Conservation (phyloP, 257 asterid species). For the Solanum pinnatisectum region DNA sequence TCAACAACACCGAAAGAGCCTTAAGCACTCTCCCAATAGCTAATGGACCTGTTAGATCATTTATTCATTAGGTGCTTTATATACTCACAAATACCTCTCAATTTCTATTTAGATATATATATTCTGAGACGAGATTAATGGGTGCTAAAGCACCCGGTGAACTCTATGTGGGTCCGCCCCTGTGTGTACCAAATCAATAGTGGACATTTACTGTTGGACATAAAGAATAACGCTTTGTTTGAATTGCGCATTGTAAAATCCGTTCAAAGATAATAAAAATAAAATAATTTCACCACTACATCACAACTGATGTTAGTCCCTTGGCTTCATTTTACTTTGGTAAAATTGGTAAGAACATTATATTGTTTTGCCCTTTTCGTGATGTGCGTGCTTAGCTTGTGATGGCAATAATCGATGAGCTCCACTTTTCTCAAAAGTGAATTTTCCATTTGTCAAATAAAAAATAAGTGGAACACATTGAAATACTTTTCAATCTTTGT, state of each 20-base stretch:
- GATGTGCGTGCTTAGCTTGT: not conserved
- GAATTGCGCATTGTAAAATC: accelerated
- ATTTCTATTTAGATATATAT: no score
- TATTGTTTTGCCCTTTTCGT: not conserved
- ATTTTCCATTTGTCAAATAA: not conserved
- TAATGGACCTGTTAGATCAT: no score
- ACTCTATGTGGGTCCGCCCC: not conserved
- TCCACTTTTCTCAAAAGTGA: not conserved
- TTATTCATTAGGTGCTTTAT: not conserved
- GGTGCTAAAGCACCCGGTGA: not conserved
- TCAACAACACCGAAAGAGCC: not conserved
- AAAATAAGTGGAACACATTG: not conserved
- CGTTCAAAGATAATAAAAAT: not conserved
- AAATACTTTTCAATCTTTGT: not conserved
- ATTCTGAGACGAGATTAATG: no score
- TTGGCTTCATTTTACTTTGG: not conserved
- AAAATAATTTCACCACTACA: no score
- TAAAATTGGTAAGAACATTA: not conserved
- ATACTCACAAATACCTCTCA: not conserved
- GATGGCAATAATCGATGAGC: not conserved
- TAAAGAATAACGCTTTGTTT: no score
- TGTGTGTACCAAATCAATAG: not conserved
- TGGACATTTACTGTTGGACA: not conserved
- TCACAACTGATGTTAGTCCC: not conserved
- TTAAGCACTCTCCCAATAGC: not conserved